Conservation (phyloP, 768 basidiomycete genomes). For the Russula sp. region DNA sequence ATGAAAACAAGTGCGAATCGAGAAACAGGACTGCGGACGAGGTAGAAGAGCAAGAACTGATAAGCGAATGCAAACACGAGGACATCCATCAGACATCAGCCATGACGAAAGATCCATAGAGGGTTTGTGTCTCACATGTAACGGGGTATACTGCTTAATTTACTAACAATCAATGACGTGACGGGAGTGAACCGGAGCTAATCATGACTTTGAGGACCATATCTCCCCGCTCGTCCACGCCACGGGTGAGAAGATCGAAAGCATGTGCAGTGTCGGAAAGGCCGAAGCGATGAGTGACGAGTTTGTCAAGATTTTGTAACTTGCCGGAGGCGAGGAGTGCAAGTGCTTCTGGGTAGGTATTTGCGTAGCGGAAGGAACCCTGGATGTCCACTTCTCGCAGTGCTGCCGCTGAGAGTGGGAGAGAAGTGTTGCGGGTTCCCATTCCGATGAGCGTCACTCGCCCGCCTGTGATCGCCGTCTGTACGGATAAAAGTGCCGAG, state of each 20-base stretch:
- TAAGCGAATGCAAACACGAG: slow-evolving; percentile 2
- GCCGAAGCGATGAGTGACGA: slow-evolving; percentile 73
- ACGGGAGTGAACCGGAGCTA: slow-evolving; percentile 29
- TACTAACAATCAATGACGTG: slow-evolving; percentile 12
- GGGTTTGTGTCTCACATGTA: slow-evolving; percentile 4
- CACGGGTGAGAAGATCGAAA: slow-evolving; percentile 75
- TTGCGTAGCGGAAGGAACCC: slow-evolving; percentile 87
- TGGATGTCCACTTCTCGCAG: slow-evolving; percentile 88
- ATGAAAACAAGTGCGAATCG: slow-evolving; percentile 11
- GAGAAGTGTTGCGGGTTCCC: slow-evolving; percentile 76
- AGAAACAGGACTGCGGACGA: neutral
- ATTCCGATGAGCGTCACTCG: slow-evolving; percentile 94
- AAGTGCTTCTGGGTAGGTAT: slow-evolving; percentile 87
- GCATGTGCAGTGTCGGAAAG: slow-evolving; percentile 64
- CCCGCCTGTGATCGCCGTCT: slow-evolving; percentile 81
- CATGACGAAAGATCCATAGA: neutral
- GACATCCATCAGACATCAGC: neutral
- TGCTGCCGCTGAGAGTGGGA: slow-evolving; percentile 82
- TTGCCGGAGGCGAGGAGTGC: slow-evolving; percentile 57
- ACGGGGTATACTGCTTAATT: slow-evolving; percentile 20
- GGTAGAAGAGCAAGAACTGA: neutral
- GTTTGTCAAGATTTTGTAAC: slow-evolving; percentile 57
- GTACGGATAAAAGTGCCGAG: slow-evolving; percentile 18
- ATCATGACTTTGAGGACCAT: slow-evolving; percentile 92
- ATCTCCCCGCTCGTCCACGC: slow-evolving; percentile 70